phyloP scores from a whole-genome alignment of 805 yeast genomes.

The Kodamaea hsintzibuensis region DNA sequence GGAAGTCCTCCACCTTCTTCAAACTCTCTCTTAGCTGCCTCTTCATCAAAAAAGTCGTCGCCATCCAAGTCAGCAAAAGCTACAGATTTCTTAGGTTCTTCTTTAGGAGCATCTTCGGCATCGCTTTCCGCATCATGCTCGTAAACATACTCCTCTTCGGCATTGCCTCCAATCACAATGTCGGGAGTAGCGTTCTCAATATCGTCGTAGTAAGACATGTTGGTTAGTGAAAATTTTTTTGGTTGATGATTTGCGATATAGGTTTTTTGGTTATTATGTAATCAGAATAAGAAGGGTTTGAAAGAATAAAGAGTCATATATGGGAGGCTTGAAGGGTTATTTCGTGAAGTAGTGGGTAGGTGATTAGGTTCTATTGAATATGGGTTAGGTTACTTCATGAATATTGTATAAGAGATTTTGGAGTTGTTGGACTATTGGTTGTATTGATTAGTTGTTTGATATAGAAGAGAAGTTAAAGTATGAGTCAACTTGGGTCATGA shows the following conservation, averaged over 20 bases:
- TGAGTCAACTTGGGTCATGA: too few relatives aligned
- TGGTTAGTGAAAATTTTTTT: slow-evolving; percentile 12
- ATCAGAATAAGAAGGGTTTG: not conserved
- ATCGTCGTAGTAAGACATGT: slow-evolving; percentile 67
- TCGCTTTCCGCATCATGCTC: slow-evolving; percentile 49
- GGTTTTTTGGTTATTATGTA: not conserved
- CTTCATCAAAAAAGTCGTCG: slow-evolving; percentile 68
- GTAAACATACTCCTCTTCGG: slow-evolving; percentile 48
- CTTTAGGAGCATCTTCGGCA: slow-evolving; percentile 40
- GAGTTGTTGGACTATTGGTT: too few relatives aligned
- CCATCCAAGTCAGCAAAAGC: slow-evolving; percentile 71
- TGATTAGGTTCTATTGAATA: too few relatives aligned
- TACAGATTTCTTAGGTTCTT: slow-evolving; percentile 65
- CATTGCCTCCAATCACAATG: slow-evolving; percentile 68
- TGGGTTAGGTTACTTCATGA: too few relatives aligned
- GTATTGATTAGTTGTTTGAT: too few relatives aligned
- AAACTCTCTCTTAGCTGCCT: slow-evolving; percentile 77
- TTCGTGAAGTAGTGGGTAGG: not conserved
- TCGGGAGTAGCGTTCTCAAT: slow-evolving; percentile 84
- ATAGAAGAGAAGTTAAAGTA: too few relatives aligned
- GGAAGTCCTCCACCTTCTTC: slow-evolving; percentile 99
- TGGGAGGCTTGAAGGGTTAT: not conserved
- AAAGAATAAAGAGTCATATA: not conserved
- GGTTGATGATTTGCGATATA: not conserved
- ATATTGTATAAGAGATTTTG: too few relatives aligned